phyloP scores from a whole-genome alignment of 345 rosid genomes.

The Linum trigynum region DNA sequence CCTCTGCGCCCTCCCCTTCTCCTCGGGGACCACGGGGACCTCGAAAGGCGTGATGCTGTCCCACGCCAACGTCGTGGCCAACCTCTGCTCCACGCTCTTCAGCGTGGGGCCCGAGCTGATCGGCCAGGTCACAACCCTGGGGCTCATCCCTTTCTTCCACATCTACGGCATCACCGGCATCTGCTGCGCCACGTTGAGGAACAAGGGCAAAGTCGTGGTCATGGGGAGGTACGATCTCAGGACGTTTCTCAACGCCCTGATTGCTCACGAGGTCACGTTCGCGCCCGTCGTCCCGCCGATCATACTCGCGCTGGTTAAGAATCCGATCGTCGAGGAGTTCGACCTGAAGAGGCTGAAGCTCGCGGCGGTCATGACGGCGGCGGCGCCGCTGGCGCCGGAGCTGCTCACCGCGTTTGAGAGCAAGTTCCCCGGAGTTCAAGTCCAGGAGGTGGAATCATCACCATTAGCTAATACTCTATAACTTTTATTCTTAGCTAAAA shows the following conservation, averaged over 20 bases:
- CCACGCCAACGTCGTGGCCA: slow-evolving; percentile 76
- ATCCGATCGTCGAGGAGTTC: slow-evolving; percentile 73
- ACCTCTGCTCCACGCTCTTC: slow-evolving; percentile 77
- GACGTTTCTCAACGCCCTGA: slow-evolving; percentile 59
- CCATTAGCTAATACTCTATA: too few species aligned
- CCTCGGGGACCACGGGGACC: slow-evolving; percentile 90
- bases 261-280: slow-evolving; percentile 62
- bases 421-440: slow-evolving; percentile 72
- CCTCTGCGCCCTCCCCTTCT: slow-evolving; percentile 92
- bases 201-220: slow-evolving; percentile 87
- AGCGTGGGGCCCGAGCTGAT: slow-evolving; percentile 56
- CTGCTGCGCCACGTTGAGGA: slow-evolving; percentile 71
- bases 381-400: slow-evolving; percentile 85
- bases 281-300: slow-evolving; percentile 93
- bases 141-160: slow-evolving; percentile 91
- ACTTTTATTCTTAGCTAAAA: background rate
- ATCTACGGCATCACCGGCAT: slow-evolving; percentile 83
- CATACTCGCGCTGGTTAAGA: slow-evolving; percentile 65
- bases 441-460: slow-evolving; percentile 54
- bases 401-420: slow-evolving; percentile 53
- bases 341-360: slow-evolving; percentile 75
- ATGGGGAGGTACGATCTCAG: slow-evolving; percentile 66
- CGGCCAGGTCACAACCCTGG: slow-evolving; percentile 57
- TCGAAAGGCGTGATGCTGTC: slow-evolving; percentile 90
- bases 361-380: slow-evolving; percentile 77